Conservation (phyloP, 192 early-diverging fungal species). For the Gaertneriomyces semiglobifer region DNA sequence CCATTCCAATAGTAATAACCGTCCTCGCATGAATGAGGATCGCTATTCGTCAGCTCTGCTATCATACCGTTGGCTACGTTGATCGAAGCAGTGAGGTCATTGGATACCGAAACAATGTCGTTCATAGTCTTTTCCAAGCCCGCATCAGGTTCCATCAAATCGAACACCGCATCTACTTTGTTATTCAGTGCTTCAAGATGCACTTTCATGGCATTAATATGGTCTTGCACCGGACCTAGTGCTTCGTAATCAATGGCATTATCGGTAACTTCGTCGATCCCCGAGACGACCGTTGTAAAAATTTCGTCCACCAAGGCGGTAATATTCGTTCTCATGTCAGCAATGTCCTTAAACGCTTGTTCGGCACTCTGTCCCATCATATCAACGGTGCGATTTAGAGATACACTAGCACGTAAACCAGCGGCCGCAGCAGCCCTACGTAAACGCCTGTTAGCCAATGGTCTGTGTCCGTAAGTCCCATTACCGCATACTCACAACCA, state of each 20-base stretch:
- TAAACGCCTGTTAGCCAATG: background rate
- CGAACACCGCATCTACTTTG: background rate
- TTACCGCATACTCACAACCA: conserved; percentile 18
- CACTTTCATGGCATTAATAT: background rate
- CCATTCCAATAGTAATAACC: too few species aligned
- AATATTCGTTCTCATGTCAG: background rate
- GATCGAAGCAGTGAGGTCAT: too few species aligned
- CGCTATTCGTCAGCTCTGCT: too few species aligned
- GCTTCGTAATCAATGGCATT: background rate
- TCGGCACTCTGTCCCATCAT: conserved; percentile 10
- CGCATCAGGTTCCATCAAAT: background rate
- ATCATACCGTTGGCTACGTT: too few species aligned
- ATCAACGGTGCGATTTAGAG: background rate
- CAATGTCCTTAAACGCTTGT: conserved; percentile 7
- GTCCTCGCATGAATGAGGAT: too few species aligned
- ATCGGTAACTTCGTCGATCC: background rate
- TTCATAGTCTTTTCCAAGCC: background rate
- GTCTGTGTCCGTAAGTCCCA: background rate
- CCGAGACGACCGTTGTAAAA: conserved; percentile 2
- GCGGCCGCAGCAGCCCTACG: conserved; percentile 15
- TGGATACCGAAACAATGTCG: too few species aligned
- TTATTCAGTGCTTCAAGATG: background rate
- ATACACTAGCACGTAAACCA: conserved; percentile 15
- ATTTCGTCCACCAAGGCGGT: background rate
- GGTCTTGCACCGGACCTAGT: background rate